These are phyloP conservation scores for Diplodia sapinea DNA, from an alignment of 2,329 filamentous ascomycete species.

Conservation along the genomic window DNA sequence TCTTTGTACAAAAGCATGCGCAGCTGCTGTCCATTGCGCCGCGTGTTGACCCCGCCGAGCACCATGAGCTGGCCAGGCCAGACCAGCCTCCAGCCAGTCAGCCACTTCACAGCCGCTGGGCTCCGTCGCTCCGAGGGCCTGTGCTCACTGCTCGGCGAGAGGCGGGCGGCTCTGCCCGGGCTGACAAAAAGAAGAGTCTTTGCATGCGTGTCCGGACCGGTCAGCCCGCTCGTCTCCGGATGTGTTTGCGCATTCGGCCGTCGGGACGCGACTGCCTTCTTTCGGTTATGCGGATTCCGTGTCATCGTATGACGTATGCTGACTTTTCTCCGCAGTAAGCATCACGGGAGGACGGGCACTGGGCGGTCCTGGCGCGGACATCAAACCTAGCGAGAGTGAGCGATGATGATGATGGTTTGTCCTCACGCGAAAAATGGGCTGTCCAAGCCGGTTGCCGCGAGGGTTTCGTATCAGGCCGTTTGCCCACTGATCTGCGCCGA, in stretches of 20 bases:
- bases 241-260: background rate
- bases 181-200: background rate
- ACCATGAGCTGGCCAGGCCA: background rate
- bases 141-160: background rate
- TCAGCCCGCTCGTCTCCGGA: background rate
- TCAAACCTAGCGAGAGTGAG: background rate
- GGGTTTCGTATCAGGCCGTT: background rate
- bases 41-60: background rate
- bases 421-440: background rate
- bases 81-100: background rate
- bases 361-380: background rate
- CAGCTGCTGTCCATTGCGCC: background rate
- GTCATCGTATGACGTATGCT: slow-evolving; percentile 1
- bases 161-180: slow-evolving; percentile 4
- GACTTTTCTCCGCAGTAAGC: slow-evolving; percentile 2
- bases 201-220: background rate
- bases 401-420: background rate
- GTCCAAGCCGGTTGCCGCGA: background rate
- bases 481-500: background rate
- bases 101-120: slow-evolving; percentile 10
- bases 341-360: background rate
- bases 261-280: background rate
- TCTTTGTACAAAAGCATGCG: background rate
- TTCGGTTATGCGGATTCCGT: background rate
- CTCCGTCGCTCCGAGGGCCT: background rate